phyloP scores from a whole-genome alignment of 495 filamentous ascomycete genomes.

The Cercophora samala region DNA sequence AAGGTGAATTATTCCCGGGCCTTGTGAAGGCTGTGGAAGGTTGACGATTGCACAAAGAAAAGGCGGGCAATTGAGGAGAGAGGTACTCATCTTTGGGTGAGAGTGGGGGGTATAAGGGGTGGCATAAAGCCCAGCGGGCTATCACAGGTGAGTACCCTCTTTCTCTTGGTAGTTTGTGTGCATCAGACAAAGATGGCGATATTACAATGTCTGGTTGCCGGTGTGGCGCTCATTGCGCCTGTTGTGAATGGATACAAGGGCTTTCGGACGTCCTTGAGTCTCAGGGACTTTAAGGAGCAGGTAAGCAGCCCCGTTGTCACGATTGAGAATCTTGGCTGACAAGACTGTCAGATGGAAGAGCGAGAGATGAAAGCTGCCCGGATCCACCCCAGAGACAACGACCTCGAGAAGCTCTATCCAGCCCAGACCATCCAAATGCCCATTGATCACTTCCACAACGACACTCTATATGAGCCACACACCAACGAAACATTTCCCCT shows the following conservation, averaged over 20 bases:
- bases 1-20: neutral
- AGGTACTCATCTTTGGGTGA: neutral
- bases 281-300: slow-evolving; percentile 21
- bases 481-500: slow-evolving; percentile 55
- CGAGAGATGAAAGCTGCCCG: slow-evolving; percentile 1
- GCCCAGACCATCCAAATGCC: slow-evolving; percentile 61
- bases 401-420: slow-evolving; percentile 24
- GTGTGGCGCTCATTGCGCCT: slow-evolving; percentile 13
- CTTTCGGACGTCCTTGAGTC: slow-evolving; percentile 18
- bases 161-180: neutral
- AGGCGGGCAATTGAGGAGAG: neutral
- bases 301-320: neutral
- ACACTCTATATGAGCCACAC: slow-evolving; percentile 66
- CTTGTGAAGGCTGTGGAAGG: neutral
- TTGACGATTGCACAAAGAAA: neutral
- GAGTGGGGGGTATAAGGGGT: neutral
- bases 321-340: neutral
- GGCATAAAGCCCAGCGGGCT: neutral
- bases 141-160: neutral
- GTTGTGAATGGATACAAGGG: slow-evolving; percentile 11
- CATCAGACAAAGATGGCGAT: slow-evolving; percentile 10
- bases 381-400: slow-evolving; percentile 6
- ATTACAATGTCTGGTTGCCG: slow-evolving; percentile 18
- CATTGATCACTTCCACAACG: slow-evolving; percentile 73
- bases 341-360: slow-evolving; percentile 9